Evolutionary conservation across 2,329 filamentous ascomycete species (phyloP), one percentile per base, ranked within the genome.

Genomic region (Nemania sp.): DNA sequence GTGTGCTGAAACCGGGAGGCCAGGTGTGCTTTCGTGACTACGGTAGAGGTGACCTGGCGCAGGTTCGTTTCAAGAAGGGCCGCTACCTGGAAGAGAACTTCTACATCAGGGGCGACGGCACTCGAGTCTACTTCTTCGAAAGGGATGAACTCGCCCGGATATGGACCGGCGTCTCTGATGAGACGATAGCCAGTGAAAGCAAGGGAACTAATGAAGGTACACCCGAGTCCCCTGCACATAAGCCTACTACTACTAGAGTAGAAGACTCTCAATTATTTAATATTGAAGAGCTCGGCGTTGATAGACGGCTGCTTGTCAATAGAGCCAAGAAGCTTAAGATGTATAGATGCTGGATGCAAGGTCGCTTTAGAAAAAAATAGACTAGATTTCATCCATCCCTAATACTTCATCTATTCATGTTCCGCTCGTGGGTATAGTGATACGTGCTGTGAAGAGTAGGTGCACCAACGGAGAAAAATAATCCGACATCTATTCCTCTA

Each of bases 341-440:
- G 96, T 98, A 98, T 81, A 89, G 96, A 69, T 98, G 95, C 83
- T 99, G 96, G 94, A 88, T 97, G 79, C 93, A 97, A 80, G 93
- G 92, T 32, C 88, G 89, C 3, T 97, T 96, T 79, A 88, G 86
- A 75, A 95, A 94, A 82, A 85, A 84, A 82, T 86, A 83, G 77
- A 81, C 65, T 66, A 67, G 22, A 57, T 70, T 56, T 24, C 52
- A 43, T 24, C 49, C 35, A 56, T 18, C 13, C 20, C 35, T 51
- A n/a, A 47, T 4, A 10, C n/a, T 35, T 18, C 26, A 3, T n/a
- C 5, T 57, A 11, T 6, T 4, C 18, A 3, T 27, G 8, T 41
- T 51, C 38, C 0, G 54, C 43, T 29, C 5, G 4, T 45, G 41
- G 24, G 32, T n/a, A n/a, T 32, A 15, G 22, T 54, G 2, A n/a